A percentile compares a stretch with the other conserved stretches of the same genome.
Evolutionary conservation across 768 basidiomycete genomes (phyloP).

Genomic region (Serpula lacrymans): DNA sequence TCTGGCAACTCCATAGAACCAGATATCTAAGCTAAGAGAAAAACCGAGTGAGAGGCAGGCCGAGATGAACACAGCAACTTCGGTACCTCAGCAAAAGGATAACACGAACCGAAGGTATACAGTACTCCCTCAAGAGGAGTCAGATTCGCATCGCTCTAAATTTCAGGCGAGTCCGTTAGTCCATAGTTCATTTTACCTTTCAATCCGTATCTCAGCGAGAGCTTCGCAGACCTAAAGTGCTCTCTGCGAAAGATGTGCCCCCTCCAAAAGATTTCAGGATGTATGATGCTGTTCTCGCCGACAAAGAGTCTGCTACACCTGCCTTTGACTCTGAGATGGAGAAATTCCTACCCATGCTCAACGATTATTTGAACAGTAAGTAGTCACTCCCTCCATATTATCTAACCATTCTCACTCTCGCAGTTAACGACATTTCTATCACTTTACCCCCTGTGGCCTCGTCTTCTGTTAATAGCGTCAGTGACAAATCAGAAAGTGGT

Average conservation of each 20-base stretch:
- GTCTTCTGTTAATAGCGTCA: background rate
- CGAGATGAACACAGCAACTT: constrained; percentile 13
- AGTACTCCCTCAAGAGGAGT: constrained; percentile 35
- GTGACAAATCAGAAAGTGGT: constrained; percentile 19
- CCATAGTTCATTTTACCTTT: background rate
- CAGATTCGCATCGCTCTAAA: constrained; percentile 12
- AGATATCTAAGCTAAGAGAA: constrained; percentile 52
- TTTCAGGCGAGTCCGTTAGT: constrained; percentile 44
- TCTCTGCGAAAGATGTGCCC: constrained; percentile 48
- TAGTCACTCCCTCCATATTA: background rate
- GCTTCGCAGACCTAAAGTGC: constrained; percentile 48
- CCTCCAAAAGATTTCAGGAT: constrained; percentile 51
- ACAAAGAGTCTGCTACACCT: constrained; percentile 25
- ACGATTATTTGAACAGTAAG: constrained; percentile 67
- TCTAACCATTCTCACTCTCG: background rate
- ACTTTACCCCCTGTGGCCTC: constrained; percentile 2
- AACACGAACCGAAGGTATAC: constrained; percentile 48
- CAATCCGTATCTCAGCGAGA: background rate
- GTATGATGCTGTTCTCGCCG: constrained; percentile 65
- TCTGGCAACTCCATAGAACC: constrained; percentile 36
- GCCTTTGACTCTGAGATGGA: constrained; percentile 61
- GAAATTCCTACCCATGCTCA: constrained; percentile 74
- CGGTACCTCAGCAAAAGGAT: constrained; percentile 29
- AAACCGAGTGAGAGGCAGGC: constrained; percentile 25
- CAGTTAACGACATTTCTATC: constrained; percentile 24